Evolutionary conservation across 2,329 filamentous ascomycete species (phyloP).

Genomic region (Fusarium irregulare): DNA sequence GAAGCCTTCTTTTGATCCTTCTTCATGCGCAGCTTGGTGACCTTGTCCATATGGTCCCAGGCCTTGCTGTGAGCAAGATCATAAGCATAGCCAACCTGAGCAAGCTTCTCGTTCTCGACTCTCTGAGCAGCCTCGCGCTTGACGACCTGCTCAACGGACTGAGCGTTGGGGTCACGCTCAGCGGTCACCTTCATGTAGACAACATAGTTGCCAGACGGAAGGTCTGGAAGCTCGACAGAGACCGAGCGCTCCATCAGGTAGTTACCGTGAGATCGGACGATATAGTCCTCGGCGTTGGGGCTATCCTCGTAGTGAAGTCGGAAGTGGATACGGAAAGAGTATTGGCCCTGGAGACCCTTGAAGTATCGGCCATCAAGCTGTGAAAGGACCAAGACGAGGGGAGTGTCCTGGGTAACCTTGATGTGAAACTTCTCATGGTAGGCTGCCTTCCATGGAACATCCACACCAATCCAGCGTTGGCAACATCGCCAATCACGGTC

Average conservation of each 20-base stretch:
- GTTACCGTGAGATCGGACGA: conserved; percentile 68
- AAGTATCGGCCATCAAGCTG: conserved; percentile 73
- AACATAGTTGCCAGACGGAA: conserved; percentile 67
- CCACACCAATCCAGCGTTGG: conserved; percentile 70
- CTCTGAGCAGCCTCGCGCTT: conserved; percentile 61
- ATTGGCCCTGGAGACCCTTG: conserved; percentile 69
- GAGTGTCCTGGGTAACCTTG: conserved; percentile 65
- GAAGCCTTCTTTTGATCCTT: conserved; percentile 62
- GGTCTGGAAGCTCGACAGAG: conserved; percentile 66
- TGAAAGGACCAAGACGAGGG: conserved; percentile 68
- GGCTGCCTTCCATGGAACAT: conserved; percentile 70
- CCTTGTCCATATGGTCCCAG: conserved; percentile 61
- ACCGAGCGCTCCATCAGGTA: conserved; percentile 69
- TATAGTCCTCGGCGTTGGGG: conserved; percentile 66
- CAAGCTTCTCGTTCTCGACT: conserved; percentile 67
- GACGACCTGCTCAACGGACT: conserved; percentile 67
- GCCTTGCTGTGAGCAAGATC: conserved; percentile 71
- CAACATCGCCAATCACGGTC: conserved; percentile 67
- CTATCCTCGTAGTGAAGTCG: conserved; percentile 61
- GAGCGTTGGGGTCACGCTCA: conserved; percentile 55
- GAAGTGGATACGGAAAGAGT: conserved; percentile 62
- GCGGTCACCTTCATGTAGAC: conserved; percentile 68
- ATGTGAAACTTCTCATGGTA: conserved; percentile 73
- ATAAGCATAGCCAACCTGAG: conserved; percentile 68
- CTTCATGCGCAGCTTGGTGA: conserved; percentile 62